Evolutionary conservation across 495 filamentous ascomycete genomes (phyloP).

Genomic region (Neurospora sp.): DNA sequence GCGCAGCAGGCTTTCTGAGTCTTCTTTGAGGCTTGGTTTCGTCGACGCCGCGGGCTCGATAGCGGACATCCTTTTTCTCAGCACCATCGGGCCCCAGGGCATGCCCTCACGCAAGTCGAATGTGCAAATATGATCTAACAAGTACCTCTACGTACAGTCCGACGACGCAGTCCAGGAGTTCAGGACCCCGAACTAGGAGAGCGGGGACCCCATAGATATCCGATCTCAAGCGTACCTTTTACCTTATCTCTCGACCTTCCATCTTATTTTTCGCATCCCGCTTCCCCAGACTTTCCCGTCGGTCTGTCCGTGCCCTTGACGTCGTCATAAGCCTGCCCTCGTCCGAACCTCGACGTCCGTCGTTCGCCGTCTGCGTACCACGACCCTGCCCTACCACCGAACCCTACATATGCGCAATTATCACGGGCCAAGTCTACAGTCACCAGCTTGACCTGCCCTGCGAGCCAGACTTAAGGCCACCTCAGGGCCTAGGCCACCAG

Average conservation of each 20-base stretch:
- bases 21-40: not conserved
- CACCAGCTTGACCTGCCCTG: not conserved
- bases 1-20: not conserved
- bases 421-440: not conserved
- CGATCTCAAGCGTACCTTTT: not conserved
- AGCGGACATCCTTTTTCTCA: not conserved
- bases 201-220: not conserved
- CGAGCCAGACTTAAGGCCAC: not conserved
- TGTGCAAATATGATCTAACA: not conserved
- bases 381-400: not conserved
- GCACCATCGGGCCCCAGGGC: not conserved
- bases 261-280: not conserved
- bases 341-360: not conserved
- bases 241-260: not conserved
- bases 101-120: not conserved
- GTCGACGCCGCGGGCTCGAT: not conserved
- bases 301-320: not conserved
- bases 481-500: not conserved
- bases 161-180: not conserved
- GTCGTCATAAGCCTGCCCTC: not conserved
- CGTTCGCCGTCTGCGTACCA: not conserved
- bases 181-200: not conserved
- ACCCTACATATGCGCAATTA: not conserved
- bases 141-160: not conserved
- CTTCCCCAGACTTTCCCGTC: not conserved